A percentile compares a stretch with the other conserved stretches of the same genome.
Evolutionary conservation across 2,329 filamentous ascomycete species (phyloP).

Genomic region (Aspergillus sp.): DNA sequence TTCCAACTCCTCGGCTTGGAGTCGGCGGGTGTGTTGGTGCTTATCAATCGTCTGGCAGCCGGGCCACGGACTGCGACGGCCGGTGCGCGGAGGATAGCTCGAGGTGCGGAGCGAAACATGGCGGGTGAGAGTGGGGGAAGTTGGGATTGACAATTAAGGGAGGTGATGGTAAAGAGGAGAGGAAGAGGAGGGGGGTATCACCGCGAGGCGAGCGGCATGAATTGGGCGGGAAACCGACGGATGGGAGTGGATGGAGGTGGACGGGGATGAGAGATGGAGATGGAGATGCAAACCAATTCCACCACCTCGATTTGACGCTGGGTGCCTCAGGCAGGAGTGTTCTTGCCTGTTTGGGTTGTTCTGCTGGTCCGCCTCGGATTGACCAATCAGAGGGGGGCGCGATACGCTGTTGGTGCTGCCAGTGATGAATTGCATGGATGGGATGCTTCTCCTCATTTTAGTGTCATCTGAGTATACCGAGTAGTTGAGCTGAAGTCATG

Average conservation of each 20-base stretch:
- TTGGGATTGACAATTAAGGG: not conserved
- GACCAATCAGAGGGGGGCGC: not conserved
- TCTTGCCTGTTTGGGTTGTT: not conserved
- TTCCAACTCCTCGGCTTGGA: constrained; percentile 80
- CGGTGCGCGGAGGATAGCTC: constrained; percentile 46
- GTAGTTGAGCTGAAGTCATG: not conserved
- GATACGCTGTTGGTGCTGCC: not conserved
- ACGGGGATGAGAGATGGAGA: not conserved
- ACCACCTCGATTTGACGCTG: not conserved
- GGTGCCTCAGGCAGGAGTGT: not conserved
- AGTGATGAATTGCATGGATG: not conserved
- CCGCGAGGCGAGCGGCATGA: constrained; percentile 9
- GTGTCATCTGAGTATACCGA: not conserved
- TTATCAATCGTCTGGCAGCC: constrained; percentile 53
- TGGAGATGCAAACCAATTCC: not conserved
- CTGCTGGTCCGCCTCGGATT: not conserved
- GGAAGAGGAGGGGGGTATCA: constrained; percentile 6
- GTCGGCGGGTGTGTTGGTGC: constrained; percentile 54
- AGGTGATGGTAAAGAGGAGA: not conserved
- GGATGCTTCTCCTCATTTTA: not conserved
- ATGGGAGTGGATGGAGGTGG: not conserved
- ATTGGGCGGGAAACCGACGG: constrained; percentile 2
- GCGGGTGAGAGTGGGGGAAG: constrained; percentile 14
- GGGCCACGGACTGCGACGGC: constrained; percentile 33
- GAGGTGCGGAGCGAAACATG: constrained; percentile 57